phyloP scores from a whole-genome alignment of 1,284 basidiomycete species.

The Malassezia vespertilionis region DNA sequence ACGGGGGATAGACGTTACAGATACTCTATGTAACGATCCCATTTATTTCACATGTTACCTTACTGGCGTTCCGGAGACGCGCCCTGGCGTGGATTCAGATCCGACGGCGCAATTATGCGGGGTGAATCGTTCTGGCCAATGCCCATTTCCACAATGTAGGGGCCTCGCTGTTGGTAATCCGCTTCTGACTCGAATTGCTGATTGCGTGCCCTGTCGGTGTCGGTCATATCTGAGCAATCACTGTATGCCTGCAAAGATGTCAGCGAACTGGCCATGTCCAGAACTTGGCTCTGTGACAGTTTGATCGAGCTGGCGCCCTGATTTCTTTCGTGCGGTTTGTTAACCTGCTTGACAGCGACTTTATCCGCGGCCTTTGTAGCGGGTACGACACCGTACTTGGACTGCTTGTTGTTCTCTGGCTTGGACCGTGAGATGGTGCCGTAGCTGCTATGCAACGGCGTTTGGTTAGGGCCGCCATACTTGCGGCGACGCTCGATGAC shows the following conservation, averaged over 20 bases:
- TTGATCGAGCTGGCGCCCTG: not conserved
- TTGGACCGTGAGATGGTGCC: conserved; percentile 24
- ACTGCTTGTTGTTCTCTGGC: conserved; percentile 12
- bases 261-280: conserved; percentile 12
- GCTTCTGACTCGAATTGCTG: conserved; percentile 16
- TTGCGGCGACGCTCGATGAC: conserved; percentile 45
- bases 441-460: conserved; percentile 31
- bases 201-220: conserved; percentile 13
- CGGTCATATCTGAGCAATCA: not conserved
- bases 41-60: too few relatives aligned
- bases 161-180: conserved; percentile 18
- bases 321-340: not conserved
- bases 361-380: conserved; percentile 26
- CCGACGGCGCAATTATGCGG: conserved; percentile 22
- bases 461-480: conserved; percentile 29
- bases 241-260: conserved; percentile 15
- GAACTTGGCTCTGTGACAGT: not conserved
- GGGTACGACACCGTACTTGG: conserved; percentile 22
- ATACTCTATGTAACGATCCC: not conserved
- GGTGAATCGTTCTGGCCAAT: conserved; percentile 19
- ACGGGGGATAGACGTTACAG: conserved; percentile 59
- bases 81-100: conserved; percentile 22
- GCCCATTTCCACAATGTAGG: conserved; percentile 37
- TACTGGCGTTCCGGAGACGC: too few relatives aligned
- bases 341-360: conserved; percentile 32